Percentiles rank a stretch among this genome's conserved stretches.
These are phyloP conservation scores for Ceratocystis albifundus DNA, from an alignment of 2,329 filamentous ascomycete species.

Conservation along the genomic window DNA sequence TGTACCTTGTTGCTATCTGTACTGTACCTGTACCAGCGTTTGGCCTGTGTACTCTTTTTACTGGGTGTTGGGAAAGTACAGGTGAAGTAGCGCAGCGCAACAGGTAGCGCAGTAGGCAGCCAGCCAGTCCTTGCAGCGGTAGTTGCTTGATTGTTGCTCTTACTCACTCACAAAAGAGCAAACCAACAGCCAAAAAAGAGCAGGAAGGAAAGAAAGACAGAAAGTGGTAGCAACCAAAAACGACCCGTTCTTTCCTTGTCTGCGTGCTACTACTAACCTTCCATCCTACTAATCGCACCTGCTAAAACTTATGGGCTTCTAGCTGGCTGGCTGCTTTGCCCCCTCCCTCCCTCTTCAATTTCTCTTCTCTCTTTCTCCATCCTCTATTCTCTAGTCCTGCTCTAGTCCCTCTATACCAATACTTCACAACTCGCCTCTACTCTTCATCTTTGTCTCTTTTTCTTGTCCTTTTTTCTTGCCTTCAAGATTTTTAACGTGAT, in stretches of 20 bases:
- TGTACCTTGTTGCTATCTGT: neutral
- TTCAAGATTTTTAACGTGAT: neutral
- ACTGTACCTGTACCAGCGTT: neutral
- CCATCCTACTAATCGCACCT: neutral
- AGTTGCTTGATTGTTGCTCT: neutral
- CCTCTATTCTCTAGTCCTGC: neutral
- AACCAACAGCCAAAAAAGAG: neutral
- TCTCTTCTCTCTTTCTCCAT: conserved; percentile 6
- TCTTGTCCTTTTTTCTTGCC: neutral
- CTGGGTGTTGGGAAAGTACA: neutral
- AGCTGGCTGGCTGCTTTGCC: too few relatives aligned
- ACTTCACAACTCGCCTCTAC: neutral
- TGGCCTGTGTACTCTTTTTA: neutral
- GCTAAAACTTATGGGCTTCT: too few relatives aligned
- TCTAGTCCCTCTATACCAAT: neutral
- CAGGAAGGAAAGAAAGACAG: neutral
- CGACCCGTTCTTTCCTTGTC: conserved; percentile 7
- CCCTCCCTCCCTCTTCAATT: conserved; percentile 1
- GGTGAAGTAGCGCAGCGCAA: neutral
- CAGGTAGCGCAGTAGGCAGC: neutral
- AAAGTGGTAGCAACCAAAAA: neutral
- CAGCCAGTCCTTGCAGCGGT: too few relatives aligned
- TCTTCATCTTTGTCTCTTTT: neutral
- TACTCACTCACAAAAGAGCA: neutral
- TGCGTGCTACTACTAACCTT: conserved; percentile 4